Conservation (phyloP, 2,329 filamentous ascomycete genomes). For the Drechslera avenae region DNA sequence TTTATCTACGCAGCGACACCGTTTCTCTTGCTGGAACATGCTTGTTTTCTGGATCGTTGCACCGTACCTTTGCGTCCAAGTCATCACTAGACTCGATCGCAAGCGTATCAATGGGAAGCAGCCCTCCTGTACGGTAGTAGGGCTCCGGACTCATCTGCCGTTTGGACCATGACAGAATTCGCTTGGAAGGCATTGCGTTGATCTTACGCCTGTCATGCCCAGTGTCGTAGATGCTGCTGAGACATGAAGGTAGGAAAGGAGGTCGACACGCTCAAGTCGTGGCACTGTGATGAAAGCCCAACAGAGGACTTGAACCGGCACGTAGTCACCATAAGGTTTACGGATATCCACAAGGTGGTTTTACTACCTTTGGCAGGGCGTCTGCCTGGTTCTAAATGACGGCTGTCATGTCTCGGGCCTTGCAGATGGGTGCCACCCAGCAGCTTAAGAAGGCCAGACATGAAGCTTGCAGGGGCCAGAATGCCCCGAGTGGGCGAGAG, state of each 20-base stretch:
- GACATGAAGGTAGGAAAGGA: slow-evolving; percentile 11
- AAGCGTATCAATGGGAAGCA: slow-evolving; percentile 44
- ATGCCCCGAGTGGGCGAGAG: slow-evolving; percentile 13
- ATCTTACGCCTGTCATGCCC: slow-evolving; percentile 1
- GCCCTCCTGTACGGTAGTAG: slow-evolving; percentile 46
- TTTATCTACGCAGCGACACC: slow-evolving; percentile 41
- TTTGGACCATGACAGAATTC: slow-evolving; percentile 54
- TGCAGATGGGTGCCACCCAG: slow-evolving; percentile 6
- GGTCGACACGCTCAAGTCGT: not conserved
- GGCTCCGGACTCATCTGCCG: slow-evolving; percentile 43
- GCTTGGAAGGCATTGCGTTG: slow-evolving; percentile 48
- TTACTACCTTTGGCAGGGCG: slow-evolving; percentile 12
- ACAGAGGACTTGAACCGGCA: not conserved
- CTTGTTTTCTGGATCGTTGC: slow-evolving; percentile 2
- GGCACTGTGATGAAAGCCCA: not conserved
- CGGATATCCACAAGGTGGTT: not conserved
- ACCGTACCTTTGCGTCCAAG: slow-evolving; percentile 41
- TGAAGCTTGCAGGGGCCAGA: slow-evolving; percentile 17
- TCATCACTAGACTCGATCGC: slow-evolving; percentile 14
- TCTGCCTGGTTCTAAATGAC: slow-evolving; percentile 14
- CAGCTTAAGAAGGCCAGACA: slow-evolving; percentile 4
- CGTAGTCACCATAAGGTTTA: slow-evolving; percentile 1
- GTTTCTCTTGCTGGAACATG: slow-evolving; percentile 42
- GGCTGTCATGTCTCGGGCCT: slow-evolving; percentile 18
- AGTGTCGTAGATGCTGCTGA: slow-evolving; percentile 1